phyloP scores from a whole-genome alignment of 169 alveolate species.

The Eimeria falciformis region DNA sequence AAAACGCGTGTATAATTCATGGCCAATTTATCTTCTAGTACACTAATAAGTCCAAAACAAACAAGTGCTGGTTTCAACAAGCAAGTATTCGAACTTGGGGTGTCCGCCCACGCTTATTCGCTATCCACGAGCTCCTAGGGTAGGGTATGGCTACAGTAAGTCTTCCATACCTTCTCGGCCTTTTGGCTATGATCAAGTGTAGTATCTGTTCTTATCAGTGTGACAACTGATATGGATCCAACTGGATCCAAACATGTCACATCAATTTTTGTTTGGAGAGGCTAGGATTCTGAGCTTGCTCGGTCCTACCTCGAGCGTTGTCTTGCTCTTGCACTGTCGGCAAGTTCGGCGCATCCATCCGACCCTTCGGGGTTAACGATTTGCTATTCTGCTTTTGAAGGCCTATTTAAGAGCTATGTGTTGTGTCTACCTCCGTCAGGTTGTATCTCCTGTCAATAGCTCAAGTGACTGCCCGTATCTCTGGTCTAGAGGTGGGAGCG shows the following conservation, averaged over 20 bases:
- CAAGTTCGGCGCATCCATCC: conserved; percentile 78
- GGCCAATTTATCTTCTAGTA: no score
- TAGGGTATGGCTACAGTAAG: neutral
- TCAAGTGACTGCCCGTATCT: no score
- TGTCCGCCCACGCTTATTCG: conserved; percentile 25
- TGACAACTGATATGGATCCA: conserved; percentile 94
- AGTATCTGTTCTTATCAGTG: conserved; percentile 98
- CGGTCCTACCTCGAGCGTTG: conserved; percentile 79
- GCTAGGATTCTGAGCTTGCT: conserved; percentile 77
- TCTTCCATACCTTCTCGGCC: conserved; percentile 97
- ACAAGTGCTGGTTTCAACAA: no score
- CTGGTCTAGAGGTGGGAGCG: no score
- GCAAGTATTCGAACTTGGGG: no score
- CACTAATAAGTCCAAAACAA: no score
- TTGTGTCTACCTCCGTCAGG: no score
- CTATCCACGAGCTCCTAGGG: neutral
- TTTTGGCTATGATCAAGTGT: conserved; percentile 98
- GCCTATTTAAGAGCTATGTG: no score
- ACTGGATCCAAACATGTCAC: conserved; percentile 82
- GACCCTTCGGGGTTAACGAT: conserved; percentile 81
- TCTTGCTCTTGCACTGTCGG: conserved; percentile 78
- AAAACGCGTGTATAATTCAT: no score
- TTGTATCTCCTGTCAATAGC: no score
- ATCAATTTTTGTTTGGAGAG: conserved; percentile 80
- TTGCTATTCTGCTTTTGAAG: no score